Conservation (phyloP, 2,329 filamentous ascomycete species). For the Epichloe brachyelytri region DNA sequence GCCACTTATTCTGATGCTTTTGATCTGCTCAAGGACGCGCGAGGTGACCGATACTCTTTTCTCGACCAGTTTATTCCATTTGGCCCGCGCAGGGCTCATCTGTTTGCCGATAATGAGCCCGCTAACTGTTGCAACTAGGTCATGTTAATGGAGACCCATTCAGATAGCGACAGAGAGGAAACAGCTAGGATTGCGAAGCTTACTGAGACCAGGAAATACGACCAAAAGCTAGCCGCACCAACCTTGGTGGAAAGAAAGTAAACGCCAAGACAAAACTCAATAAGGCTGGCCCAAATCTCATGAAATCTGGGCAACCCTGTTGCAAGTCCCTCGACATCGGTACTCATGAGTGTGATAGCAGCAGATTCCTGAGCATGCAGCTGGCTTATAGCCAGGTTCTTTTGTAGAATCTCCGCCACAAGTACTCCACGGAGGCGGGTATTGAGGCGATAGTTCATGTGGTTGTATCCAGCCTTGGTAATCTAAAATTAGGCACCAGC, state of each 20-base stretch:
- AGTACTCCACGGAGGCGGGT: slow-evolving; percentile 20
- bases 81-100: slow-evolving; percentile 22
- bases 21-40: slow-evolving; percentile 14
- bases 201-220: slow-evolving; percentile 56
- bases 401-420: slow-evolving; percentile 35
- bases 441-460: slow-evolving; percentile 19
- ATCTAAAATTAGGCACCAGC: slow-evolving; percentile 1
- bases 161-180: background rate
- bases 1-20: slow-evolving; percentile 24
- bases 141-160: slow-evolving; percentile 2
- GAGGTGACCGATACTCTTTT: slow-evolving; percentile 18
- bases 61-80: slow-evolving; percentile 19
- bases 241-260: slow-evolving; percentile 6
- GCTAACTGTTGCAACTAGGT: slow-evolving; percentile 25
- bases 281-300: slow-evolving; percentile 21
- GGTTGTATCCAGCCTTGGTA: slow-evolving; percentile 15
- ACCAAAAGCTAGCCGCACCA: slow-evolving; percentile 6
- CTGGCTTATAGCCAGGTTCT: slow-evolving; percentile 21
- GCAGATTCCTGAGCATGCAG: slow-evolving; percentile 18
- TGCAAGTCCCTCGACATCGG: slow-evolving; percentile 26
- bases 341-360: slow-evolving; percentile 30
- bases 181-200: background rate
- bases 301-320: slow-evolving; percentile 14
- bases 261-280: slow-evolving; percentile 11
- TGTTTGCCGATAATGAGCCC: slow-evolving; percentile 26